Base-by-base conservation (phyloP, 495 filamentous ascomycete genomes). In the Penicillium taxi region DNA sequence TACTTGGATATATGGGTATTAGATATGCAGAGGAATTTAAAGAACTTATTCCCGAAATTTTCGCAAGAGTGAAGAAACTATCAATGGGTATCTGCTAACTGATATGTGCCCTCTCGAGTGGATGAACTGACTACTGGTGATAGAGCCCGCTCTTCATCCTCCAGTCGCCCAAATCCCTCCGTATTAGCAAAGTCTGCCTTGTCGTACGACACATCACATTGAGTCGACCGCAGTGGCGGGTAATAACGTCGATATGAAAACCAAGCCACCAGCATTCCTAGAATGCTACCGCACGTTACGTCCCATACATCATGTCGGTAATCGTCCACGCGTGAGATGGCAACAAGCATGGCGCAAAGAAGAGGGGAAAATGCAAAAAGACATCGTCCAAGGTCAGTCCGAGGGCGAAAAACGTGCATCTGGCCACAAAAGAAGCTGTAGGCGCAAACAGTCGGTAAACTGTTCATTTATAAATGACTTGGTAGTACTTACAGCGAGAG, bases 251-350 rank as follows among this genome's bases (percentile, higher is more conserved):
- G 64, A 50, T 95, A 98, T 16, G 81, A 86, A 61, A 87, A 93
- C 50, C 82, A 83, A 12, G 84, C 79, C 7, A 96, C 64, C 5
- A 65, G 53, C 44, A 81, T 71, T 1, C 91, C 91, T 9, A 99
- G 66, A 19, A 83, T 41, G 1, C 74, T 78, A 0, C 91, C 91
- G 11, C 67, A 66, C 16, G 76, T 82, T 13, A 99, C 93, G 64
- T 99, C 91, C 32, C 81, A 94, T 4, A 93, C 83, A 55, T 96
- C 93, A 47, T 99, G 91, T 17, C 91, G 64, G 54, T 99, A 99
- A 56, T 99, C 91, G 53, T 94, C 81, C 32, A 85, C 78, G 5
- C 91, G 74, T n/a, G 82, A 90, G 29, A 94, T 85, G 2, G 88
- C 88, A 44, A 96, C 87, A 67, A 96, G 59, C 3, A 80, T 66